These are phyloP conservation scores for Leucogyrophana mollusca DNA, from an alignment of 768 basidiomycete species.

Conservation along the genomic window DNA sequence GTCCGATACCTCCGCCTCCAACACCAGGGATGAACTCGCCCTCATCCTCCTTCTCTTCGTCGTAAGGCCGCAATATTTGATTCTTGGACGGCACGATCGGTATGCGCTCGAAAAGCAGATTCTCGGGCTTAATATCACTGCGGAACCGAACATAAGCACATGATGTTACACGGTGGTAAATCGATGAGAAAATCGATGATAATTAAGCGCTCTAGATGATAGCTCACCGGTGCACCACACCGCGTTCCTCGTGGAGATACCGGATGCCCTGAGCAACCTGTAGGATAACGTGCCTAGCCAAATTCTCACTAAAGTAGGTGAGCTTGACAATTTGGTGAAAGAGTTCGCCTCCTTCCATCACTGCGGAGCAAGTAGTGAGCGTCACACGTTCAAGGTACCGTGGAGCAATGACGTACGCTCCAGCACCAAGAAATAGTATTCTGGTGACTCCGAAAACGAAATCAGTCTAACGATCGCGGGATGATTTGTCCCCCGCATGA, in stretches of 20 bases:
- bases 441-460: slow-evolving; percentile 88
- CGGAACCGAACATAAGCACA: not conserved
- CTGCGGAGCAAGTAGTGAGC: slow-evolving; percentile 37
- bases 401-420: slow-evolving; percentile 61
- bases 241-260: slow-evolving; percentile 95
- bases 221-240: slow-evolving; percentile 86
- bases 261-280: slow-evolving; percentile 94
- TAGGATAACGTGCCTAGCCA: slow-evolving; percentile 95
- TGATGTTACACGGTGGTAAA: not conserved
- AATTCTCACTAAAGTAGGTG: slow-evolving; percentile 96
- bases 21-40: slow-evolving; percentile 91
- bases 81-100: slow-evolving; percentile 85
- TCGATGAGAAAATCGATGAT: not conserved
- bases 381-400: not conserved
- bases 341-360: slow-evolving; percentile 97
- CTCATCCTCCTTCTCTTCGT: slow-evolving; percentile 98
- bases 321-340: slow-evolving; percentile 99
- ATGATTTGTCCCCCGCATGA: slow-evolving; percentile 94
- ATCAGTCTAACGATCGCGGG: slow-evolving; percentile 90
- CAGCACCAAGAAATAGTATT: slow-evolving; percentile 92
- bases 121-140: slow-evolving; percentile 97
- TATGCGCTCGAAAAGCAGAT: slow-evolving; percentile 90
- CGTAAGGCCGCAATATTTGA: slow-evolving; percentile 79
- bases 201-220: not conserved
- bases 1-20: slow-evolving; percentile 96